Evolutionary conservation across 2,329 filamentous ascomycete species (phyloP).

Genomic region (Knoxdaviesia capensis): DNA sequence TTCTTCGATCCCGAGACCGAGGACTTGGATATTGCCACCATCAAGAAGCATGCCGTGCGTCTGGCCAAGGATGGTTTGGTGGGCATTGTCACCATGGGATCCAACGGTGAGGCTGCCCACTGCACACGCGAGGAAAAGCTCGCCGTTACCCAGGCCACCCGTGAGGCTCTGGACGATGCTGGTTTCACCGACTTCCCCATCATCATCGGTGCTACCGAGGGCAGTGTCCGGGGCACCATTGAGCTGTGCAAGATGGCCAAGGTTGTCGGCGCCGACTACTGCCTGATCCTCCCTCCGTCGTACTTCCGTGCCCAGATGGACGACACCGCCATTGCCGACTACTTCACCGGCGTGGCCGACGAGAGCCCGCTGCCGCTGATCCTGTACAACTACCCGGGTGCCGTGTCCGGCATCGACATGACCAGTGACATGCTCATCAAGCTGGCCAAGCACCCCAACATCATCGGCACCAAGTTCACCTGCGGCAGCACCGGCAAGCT

Average conservation of each 20-base stretch:
- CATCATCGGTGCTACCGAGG: constrained; percentile 64
- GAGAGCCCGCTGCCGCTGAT: constrained; percentile 57
- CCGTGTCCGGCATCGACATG: constrained; percentile 73
- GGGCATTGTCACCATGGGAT: constrained; percentile 72
- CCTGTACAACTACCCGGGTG: constrained; percentile 82
- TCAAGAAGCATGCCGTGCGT: constrained; percentile 64
- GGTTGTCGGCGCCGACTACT: constrained; percentile 58
- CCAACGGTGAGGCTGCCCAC: constrained; percentile 78
- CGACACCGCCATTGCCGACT: constrained; percentile 52
- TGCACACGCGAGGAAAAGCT: constrained; percentile 60
- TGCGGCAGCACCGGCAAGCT: constrained; percentile 82
- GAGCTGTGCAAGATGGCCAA: constrained; percentile 48
- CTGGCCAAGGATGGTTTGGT: constrained; percentile 60
- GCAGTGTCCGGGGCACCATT: constrained; percentile 64
- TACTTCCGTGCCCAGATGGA: constrained; percentile 68
- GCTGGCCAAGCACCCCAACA: constrained; percentile 63
- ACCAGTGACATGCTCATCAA: constrained; percentile 72
- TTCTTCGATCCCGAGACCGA: constrained; percentile 75
- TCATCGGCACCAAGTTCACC: constrained; percentile 79
- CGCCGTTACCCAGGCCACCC: constrained; percentile 54
- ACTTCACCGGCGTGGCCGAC: constrained; percentile 59
- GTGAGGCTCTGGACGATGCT: constrained; percentile 63
- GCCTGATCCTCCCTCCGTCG: constrained; percentile 58
- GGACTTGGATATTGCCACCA: constrained; percentile 60
- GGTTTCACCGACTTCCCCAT: constrained; percentile 60